These are phyloP conservation scores for Neofusicoccum kwambonambiense DNA, from an alignment of 2,329 filamentous ascomycete genomes.

Conservation along the genomic window DNA sequence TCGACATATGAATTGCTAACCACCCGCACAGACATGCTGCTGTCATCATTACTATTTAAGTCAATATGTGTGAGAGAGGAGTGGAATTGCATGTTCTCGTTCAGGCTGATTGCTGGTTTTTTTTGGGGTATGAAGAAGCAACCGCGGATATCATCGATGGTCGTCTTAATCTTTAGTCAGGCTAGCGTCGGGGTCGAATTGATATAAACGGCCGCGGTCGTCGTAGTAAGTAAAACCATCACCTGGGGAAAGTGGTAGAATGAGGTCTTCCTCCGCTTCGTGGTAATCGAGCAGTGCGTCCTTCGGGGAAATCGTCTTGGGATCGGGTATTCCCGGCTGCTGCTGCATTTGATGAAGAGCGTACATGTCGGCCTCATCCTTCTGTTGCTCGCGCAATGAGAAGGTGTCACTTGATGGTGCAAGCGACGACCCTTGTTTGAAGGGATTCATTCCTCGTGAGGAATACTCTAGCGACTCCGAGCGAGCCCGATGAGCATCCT, in stretches of 20 bases:
- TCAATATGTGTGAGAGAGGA: conserved; percentile 61
- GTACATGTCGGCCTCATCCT: conserved; percentile 59
- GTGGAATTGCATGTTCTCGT: conserved; percentile 53
- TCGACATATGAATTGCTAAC: conserved; percentile 69
- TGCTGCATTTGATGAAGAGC: conserved; percentile 41
- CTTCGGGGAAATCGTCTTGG: conserved; percentile 90
- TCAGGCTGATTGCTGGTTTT: conserved; percentile 34
- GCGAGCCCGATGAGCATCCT: conserved; percentile 72
- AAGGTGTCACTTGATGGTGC: conserved; percentile 45
- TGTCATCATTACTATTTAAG: conserved; percentile 39
- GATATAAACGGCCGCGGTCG: conserved; percentile 30
- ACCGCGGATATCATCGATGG: too few relatives aligned
- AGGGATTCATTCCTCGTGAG: conserved; percentile 74
- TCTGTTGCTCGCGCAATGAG: conserved; percentile 58
- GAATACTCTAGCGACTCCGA: conserved; percentile 55
- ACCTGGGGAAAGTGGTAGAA: conserved; percentile 71
- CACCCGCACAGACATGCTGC: conserved; percentile 41
- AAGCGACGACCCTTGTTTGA: conserved; percentile 64
- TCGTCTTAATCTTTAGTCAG: too few relatives aligned
- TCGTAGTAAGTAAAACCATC: conserved; percentile 37
- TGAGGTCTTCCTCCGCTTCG: conserved; percentile 67
- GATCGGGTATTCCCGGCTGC: conserved; percentile 42
- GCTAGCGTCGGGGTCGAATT: too few relatives aligned
- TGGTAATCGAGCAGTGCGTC: conserved; percentile 85
- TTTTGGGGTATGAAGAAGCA: too few relatives aligned